phyloP scores from a whole-genome alignment of 2,329 filamentous ascomycete genomes.

The Colletotrichum sp. region DNA sequence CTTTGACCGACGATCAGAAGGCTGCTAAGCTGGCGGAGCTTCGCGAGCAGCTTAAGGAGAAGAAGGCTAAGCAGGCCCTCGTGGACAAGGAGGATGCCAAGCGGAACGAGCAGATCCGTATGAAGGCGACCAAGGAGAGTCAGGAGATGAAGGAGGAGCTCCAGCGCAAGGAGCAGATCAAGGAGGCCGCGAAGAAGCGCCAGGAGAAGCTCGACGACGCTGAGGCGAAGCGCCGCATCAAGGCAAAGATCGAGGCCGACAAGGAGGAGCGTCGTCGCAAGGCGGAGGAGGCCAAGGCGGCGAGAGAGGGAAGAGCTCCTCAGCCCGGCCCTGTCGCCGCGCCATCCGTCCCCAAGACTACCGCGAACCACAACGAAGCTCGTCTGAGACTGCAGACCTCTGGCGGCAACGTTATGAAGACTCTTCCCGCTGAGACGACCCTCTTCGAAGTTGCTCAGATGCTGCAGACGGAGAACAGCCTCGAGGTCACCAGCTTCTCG shows the following conservation, averaged over 20 bases:
- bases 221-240: conserved; percentile 86
- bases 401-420: conserved; percentile 82
- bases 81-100: conserved; percentile 83
- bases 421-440: conserved; percentile 86
- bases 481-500: conserved; percentile 76
- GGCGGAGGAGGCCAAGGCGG: conserved; percentile 84
- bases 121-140: conserved; percentile 87
- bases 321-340: conserved; percentile 52
- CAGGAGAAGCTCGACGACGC: conserved; percentile 86
- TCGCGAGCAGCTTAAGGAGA: conserved; percentile 72
- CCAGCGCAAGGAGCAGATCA: conserved; percentile 85
- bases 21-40: conserved; percentile 79
- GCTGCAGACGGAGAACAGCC: conserved; percentile 73
- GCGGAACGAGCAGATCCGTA: conserved; percentile 83
- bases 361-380: conserved; percentile 78
- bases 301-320: conserved; percentile 74
- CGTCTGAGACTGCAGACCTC: conserved; percentile 81
- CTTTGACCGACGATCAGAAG: conserved; percentile 92
- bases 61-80: conserved; percentile 70
- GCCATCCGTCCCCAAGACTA: conserved; percentile 60
- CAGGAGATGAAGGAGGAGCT: conserved; percentile 93
- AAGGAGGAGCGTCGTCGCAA: conserved; percentile 88
- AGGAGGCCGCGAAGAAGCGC: conserved; percentile 85
- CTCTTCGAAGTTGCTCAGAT: conserved; percentile 89
- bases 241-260: conserved; percentile 93